Evolutionary conservation across 257 asterid species (phyloP), one percentile per base, ranked within the genome.

Genomic region (Lithospermum erythrorhizon): DNA sequence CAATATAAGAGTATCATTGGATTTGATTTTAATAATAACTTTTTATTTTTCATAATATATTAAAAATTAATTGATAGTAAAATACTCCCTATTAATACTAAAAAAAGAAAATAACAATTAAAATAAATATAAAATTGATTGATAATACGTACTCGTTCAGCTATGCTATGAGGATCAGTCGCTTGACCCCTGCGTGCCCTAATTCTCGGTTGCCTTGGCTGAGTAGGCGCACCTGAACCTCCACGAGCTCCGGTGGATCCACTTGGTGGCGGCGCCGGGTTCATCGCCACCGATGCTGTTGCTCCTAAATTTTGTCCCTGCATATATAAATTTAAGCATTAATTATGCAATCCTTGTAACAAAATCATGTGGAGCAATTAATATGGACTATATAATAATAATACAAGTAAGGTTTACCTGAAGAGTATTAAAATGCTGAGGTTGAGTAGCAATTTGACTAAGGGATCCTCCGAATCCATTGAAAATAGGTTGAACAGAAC

Each of bases 81-180:
- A 24, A 24, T n/a, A n/a, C n/a, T n/a, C n/a, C n/a, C n/a, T n/a
- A n/a, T n/a, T n/a, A n/a, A n/a, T n/a, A n/a, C n/a, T n/a, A n/a
- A n/a, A n/a, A n/a, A n/a, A n/a, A n/a, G n/a, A n/a, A n/a, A n/a
- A n/a, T n/a, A n/a, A n/a, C n/a, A n/a, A n/a, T n/a, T n/a, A n/a
- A n/a, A n/a, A n/a, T n/a, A n/a, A n/a, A n/a, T n/a, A n/a, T 25
- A 25, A 25, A 25, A 2, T 25, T 25, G 29, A 2, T 9, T 1
- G 2, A 2, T 5, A 14, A 5, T 55, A 61, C 68, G 24, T 62
- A 62, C 66, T 51, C 66, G 27, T 62, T 62, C 66, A 27, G 66
- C 66, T 16, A 62, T 62, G 66, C 66, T 62, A 58, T 62, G 66
- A 62, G 66, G 66, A 35, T 62, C 66, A 52, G 66, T 62, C 59